These are phyloP conservation scores for Russula earlei DNA, from an alignment of 768 basidiomycete species.

Conservation along the genomic window DNA sequence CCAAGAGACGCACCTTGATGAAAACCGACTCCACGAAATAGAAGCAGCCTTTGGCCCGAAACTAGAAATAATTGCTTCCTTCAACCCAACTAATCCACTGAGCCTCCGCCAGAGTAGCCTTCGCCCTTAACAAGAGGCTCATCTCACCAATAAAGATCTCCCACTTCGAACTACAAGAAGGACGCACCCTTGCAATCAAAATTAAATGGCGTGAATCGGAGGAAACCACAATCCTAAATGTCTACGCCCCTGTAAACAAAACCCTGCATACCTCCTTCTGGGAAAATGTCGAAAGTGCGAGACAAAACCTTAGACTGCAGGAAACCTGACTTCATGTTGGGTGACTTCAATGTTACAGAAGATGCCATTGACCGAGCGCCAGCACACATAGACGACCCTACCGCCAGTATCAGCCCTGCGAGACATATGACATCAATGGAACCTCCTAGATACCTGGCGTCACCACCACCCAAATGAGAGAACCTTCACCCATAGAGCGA, in stretches of 20 bases:
- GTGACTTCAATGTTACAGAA: background rate
- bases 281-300: background rate
- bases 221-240: slow-evolving; percentile 12
- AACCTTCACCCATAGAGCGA: background rate
- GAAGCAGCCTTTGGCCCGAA: too few species aligned
- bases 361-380: background rate
- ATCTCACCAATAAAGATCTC: rapidly evolving
- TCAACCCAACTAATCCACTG: too few species aligned
- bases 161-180: background rate
- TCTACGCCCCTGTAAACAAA: slow-evolving; percentile 20
- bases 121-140: background rate
- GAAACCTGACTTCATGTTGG: background rate
- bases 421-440: background rate
- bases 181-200: background rate
- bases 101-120: background rate
- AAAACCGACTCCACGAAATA: too few species aligned
- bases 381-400: background rate
- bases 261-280: background rate
- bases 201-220: slow-evolving; percentile 16
- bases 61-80: too few species aligned
- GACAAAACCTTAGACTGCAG: rapidly evolving
- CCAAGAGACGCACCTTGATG: too few species aligned
- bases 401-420: background rate
- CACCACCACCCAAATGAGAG: background rate
- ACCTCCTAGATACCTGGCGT: background rate